phyloP scores from a whole-genome alignment of 2,329 filamentous ascomycete species.

The Neospermospora avenae region DNA sequence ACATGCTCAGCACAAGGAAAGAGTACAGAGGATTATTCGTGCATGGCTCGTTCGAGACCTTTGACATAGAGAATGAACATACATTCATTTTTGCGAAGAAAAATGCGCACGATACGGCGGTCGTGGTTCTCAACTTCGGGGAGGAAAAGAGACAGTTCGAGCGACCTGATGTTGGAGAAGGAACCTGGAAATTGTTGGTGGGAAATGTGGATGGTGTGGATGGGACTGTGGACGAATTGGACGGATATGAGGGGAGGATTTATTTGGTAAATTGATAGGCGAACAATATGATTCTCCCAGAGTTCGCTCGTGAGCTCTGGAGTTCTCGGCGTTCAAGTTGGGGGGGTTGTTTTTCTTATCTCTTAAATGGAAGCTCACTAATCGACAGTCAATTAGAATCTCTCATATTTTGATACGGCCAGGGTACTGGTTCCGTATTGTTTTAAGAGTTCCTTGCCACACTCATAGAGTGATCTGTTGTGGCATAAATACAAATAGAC shows the following conservation, averaged over 20 bases:
- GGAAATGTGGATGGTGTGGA: conserved; percentile 15
- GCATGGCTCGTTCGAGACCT: conserved; percentile 54
- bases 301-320: background rate
- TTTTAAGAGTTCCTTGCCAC: no score
- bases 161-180: conserved; percentile 17
- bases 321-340: background rate
- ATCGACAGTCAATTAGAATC: no score
- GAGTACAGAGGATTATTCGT: conserved; percentile 59
- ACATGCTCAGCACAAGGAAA: conserved; percentile 30
- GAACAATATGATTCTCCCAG: background rate
- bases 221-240: conserved; percentile 23
- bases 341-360: background rate
- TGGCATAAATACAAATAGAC: no score
- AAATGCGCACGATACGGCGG: conserved; percentile 30
- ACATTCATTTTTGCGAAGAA: conserved; percentile 46
- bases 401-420: no score
- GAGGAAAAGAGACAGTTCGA: conserved; percentile 33
- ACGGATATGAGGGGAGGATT: conserved; percentile 37
- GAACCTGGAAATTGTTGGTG: conserved; percentile 30
- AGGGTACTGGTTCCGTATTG: no score
- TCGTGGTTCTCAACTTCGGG: conserved; percentile 48
- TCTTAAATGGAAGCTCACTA: no score
- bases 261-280: conserved; percentile 24
- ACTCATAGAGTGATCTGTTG: no score
- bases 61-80: conserved; percentile 45